These are phyloP conservation scores for Trichophyton schoenleinii DNA, from an alignment of 2,329 filamentous ascomycete genomes.

Conservation along the genomic window DNA sequence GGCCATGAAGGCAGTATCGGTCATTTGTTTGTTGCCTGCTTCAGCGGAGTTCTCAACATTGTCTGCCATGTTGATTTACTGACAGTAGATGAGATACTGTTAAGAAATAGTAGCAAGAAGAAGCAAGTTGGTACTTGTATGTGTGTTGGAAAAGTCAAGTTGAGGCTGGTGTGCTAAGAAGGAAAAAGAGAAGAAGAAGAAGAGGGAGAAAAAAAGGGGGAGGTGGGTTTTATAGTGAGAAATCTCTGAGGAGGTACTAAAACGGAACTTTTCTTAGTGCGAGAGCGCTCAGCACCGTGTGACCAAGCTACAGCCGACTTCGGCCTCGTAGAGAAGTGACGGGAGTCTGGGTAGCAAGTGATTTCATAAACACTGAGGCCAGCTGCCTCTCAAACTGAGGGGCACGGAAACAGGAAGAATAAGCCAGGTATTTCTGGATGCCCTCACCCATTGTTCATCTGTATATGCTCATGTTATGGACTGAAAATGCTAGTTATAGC, in stretches of 20 bases:
- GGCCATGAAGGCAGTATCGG: conserved; percentile 17
- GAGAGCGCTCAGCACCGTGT: not conserved
- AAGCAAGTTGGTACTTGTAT: not conserved
- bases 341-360: not conserved
- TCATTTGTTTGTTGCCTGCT: not conserved
- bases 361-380: not conserved
- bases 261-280: not conserved
- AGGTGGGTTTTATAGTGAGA: not conserved
- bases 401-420: not conserved
- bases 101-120: not conserved
- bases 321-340: not conserved
- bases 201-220: not conserved
- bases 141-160: not conserved
- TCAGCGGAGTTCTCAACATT: not conserved
- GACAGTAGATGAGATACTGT: not conserved
- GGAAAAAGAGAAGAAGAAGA: not conserved
- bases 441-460: not conserved
- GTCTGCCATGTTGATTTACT: conserved; percentile 10
- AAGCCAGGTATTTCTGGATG: not conserved
- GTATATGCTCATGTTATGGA: not conserved
- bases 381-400: not conserved
- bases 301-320: not conserved
- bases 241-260: not conserved
- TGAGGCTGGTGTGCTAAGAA: not conserved
- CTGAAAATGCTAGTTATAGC: not conserved